Evolutionary conservation across 2,329 filamentous ascomycete genomes (phyloP).

Genomic region (Onygenales sp.): DNA sequence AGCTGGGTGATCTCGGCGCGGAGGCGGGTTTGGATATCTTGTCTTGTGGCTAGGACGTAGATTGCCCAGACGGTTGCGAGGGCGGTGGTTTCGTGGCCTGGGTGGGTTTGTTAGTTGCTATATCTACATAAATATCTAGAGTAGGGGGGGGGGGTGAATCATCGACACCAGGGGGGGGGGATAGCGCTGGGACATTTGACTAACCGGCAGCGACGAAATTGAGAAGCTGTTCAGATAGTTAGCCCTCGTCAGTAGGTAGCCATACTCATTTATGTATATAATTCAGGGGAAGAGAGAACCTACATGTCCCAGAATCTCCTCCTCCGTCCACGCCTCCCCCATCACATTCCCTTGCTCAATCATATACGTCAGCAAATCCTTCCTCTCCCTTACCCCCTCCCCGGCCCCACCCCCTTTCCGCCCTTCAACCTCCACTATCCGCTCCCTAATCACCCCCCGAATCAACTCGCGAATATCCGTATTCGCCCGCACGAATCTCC

Average conservation of each 20-base stretch:
- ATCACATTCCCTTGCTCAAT: conserved; percentile 21
- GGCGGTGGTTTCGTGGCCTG: conserved; percentile 39
- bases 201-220: background rate
- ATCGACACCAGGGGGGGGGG: conserved; percentile 17
- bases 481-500: conserved; percentile 26
- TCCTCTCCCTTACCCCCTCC: conserved; percentile 6
- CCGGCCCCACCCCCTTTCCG: conserved; percentile 5
- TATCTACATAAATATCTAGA: conserved; percentile 13
- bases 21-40: conserved; percentile 29
- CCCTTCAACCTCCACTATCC: conserved; percentile 19
- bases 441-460: conserved; percentile 20
- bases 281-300: background rate
- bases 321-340: conserved; percentile 30
- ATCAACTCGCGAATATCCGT: conserved; percentile 26
- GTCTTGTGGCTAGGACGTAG: conserved; percentile 29
- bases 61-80: conserved; percentile 33
- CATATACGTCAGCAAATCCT: conserved; percentile 20
- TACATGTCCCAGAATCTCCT: conserved; percentile 30
- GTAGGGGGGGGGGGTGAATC: no score
- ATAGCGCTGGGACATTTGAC: background rate
- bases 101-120: conserved; percentile 30
- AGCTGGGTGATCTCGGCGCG: conserved; percentile 30
- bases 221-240: background rate
- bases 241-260: background rate
- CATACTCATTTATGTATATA: background rate